These are phyloP conservation scores for Darksidea phi DNA, from an alignment of 495 filamentous ascomycete species.

Conservation along the genomic window DNA sequence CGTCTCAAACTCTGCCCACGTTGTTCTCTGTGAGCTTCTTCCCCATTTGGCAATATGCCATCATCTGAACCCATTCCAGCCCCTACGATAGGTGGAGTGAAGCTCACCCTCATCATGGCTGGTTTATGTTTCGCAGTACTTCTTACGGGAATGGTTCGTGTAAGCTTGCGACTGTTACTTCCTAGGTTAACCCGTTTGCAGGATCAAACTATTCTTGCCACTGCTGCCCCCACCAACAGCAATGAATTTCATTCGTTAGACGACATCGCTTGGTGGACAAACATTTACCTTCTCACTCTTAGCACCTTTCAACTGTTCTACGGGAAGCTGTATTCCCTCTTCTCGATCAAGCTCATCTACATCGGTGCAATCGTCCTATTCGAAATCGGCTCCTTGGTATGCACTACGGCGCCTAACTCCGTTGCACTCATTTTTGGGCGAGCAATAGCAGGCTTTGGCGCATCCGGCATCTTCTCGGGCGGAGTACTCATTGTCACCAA, in stretches of 20 bases:
- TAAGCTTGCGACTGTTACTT: too few species aligned
- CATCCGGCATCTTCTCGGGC: slow-evolving; percentile 18
- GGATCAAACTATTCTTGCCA: slow-evolving; percentile 11
- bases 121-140: too few species aligned
- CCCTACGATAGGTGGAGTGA: too few species aligned
- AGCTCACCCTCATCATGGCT: too few species aligned
- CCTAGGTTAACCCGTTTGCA: too few species aligned
- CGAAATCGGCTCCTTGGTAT: slow-evolving; percentile 48
- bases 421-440: slow-evolving; percentile 50
- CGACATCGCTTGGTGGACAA: slow-evolving; percentile 6
- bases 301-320: slow-evolving; percentile 6
- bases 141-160: too few species aligned
- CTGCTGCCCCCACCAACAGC: slow-evolving; percentile 1
- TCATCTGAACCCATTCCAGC: too few species aligned
- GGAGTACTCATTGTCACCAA: slow-evolving; percentile 13
- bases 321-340: slow-evolving; percentile 2
- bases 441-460: slow-evolving; percentile 45
- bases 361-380: slow-evolving; percentile 42
- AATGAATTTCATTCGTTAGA: slow-evolving; percentile 1
- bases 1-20: too few species aligned
- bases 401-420: slow-evolving; percentile 47
- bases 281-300: slow-evolving; percentile 4
- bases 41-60: too few species aligned
- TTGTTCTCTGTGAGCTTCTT: too few species aligned
- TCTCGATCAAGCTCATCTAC: slow-evolving; percentile 8